Conservation (phyloP, 2,329 filamentous ascomycete genomes). For the Pseudogymnoascus sp. region DNA sequence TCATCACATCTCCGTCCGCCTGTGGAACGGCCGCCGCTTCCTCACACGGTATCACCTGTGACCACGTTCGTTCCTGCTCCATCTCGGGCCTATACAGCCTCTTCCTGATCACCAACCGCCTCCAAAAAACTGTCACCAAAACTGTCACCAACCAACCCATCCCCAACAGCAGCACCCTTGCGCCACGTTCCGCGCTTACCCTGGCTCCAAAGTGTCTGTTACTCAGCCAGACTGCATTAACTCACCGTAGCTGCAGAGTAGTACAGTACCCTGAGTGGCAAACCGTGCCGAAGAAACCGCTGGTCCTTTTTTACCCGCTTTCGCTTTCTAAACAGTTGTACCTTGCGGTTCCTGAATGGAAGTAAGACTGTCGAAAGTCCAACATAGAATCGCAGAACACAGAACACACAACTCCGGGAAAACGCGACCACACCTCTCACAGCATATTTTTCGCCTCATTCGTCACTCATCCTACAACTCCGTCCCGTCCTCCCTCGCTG, state of each 20-base stretch:
- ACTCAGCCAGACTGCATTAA: not conserved
- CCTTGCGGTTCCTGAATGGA: not conserved
- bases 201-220: not conserved
- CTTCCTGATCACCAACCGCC: not conserved
- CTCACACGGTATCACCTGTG: conserved; percentile 2
- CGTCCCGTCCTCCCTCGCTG: not conserved
- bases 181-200: conserved; percentile 1
- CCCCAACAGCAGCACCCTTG: not conserved
- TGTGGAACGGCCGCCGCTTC: not conserved
- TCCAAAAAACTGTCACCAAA: not conserved
- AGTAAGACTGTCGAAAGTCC: not conserved
- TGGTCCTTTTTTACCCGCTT: not conserved
- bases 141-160: not conserved
- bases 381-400: too few relatives aligned
- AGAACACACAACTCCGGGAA: not conserved
- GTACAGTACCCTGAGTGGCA: not conserved
- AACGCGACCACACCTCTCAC: not conserved
- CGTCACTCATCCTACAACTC: not conserved
- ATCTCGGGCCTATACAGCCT: not conserved
- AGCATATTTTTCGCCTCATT: not conserved
- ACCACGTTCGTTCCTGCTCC: conserved; percentile 1
- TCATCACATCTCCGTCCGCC: not conserved
- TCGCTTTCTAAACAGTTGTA: not conserved
- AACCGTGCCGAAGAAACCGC: not conserved
- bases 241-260: not conserved